phyloP scores from a whole-genome alignment of 306 rosid genomes.

The Malus orientalis region DNA sequence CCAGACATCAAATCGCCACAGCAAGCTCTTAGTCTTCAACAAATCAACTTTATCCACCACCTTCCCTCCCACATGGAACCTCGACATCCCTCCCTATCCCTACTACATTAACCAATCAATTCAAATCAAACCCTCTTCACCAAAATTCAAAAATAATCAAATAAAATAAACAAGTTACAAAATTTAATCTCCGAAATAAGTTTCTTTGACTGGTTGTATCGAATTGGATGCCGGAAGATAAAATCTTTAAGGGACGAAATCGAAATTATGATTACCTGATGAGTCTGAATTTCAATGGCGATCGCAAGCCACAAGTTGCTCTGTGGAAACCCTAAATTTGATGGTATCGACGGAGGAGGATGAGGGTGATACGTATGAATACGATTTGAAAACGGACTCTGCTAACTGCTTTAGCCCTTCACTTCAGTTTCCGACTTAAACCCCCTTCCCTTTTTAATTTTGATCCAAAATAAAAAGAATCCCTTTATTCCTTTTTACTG shows the following conservation, averaged over 20 bases:
- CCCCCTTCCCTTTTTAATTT: not conserved
- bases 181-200: not conserved
- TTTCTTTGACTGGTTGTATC: not conserved
- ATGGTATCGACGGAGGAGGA: not conserved
- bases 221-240: not conserved
- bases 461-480: no score
- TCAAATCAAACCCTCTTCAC: slow-evolving; percentile 18
- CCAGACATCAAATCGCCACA: slow-evolving; percentile 77
- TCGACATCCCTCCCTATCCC: slow-evolving; percentile 39
- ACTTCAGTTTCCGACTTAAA: not conserved
- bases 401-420: not conserved
- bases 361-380: not conserved
- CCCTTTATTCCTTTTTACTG: not conserved
- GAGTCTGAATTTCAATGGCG: not conserved
- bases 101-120: not conserved
- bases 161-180: not conserved
- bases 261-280: not conserved
- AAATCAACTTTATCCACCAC: slow-evolving; percentile 81
- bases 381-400: not conserved
- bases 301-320: not conserved
- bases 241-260: not conserved
- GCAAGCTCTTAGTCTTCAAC: slow-evolving; percentile 55
- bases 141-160: not conserved
- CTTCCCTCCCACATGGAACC: slow-evolving; percentile 82
- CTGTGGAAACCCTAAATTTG: not conserved